Base-by-base conservation (phyloP, 23 red algal genomes). In the Cyanidioschyzon merolae region DNA sequence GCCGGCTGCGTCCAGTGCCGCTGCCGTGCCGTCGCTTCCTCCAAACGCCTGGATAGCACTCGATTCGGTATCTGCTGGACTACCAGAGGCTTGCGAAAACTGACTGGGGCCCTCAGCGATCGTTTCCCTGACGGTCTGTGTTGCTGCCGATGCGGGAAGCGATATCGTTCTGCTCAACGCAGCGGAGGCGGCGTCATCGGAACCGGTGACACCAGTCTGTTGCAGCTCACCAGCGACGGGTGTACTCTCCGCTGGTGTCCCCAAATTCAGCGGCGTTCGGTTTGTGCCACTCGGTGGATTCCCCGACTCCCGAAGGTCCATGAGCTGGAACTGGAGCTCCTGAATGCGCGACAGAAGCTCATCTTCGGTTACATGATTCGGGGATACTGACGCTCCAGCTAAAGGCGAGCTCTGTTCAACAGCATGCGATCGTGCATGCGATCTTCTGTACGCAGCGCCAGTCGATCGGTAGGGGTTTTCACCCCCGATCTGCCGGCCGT, bases 321-420 rank as follows among this genome's bases (percentile, higher is more conserved):
- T 25, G 7, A 71, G 63, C 63, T 71, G 63, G 30, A 71, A 71
- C 63, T 71, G 63, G 7, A 71, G 63, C 63, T 25, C 63, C 63
- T 71, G 63, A 32, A 71, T 71, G 3, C 63, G 12, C 7, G n/a
- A 32, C 16, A 71, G 32, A 25, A 71, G 12, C 63, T 71, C 63
- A 7, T 71, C 63, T 27, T 71, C 63, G 12, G 63, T 71, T 35
- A 32, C 12, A 7, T 27, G 63, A 25, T 25, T 7, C 16, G 32
- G 63, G 7, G 63, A 71, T 3, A 71, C n/a, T 7, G 63, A 7
- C 16, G n/a, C 16, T 25, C 30, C 63, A 7, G 63, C 21, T 3
- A 71, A 7, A 7, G 63, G 63, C 12, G 63, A 71, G 45, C 45
- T 54, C 7, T 54, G 45, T 21, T 54, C 45, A 54, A 54, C 45